phyloP scores from a whole-genome alignment of 441 rosid species.

The Geranium incanum region DNA sequence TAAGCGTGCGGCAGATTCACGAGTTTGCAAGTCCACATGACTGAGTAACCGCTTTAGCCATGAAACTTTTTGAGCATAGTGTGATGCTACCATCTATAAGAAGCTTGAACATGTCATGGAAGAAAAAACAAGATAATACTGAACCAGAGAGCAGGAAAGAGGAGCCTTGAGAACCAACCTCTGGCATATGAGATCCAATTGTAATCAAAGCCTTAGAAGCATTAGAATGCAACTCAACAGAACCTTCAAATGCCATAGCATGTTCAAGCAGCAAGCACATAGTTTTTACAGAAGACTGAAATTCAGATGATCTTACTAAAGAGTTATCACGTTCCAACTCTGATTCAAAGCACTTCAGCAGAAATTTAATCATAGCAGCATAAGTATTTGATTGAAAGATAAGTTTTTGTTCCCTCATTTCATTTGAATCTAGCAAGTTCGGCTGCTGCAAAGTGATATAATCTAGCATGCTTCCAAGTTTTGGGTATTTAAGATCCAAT shows the following conservation, averaged over 20 bases:
- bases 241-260: constrained; percentile 79
- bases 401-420: constrained; percentile 69
- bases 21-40: constrained; percentile 76
- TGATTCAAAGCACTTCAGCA: constrained; percentile 79
- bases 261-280: constrained; percentile 81
- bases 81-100: constrained; percentile 63
- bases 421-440: constrained; percentile 55
- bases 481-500: constrained; percentile 54
- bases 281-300: constrained; percentile 51
- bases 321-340: constrained; percentile 53
- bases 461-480: constrained; percentile 62
- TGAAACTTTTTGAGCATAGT: constrained; percentile 48
- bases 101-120: constrained; percentile 18
- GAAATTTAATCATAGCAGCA: constrained; percentile 66
- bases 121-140: constrained; percentile 8
- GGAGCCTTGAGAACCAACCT: constrained; percentile 40
- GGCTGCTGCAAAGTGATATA: constrained; percentile 80
- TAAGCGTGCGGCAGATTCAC: constrained; percentile 86
- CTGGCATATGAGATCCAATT: constrained; percentile 72
- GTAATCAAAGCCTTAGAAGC: constrained; percentile 73
- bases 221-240: constrained; percentile 77
- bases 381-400: constrained; percentile 70
- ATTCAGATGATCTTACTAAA: constrained; percentile 47
- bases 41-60: constrained; percentile 81
- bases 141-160: constrained; percentile 17